Evolutionary conservation across 2,329 filamentous ascomycete genomes (phyloP), one percentile per base, ranked within the genome.

Genomic region (Escovopsis sp.): DNA sequence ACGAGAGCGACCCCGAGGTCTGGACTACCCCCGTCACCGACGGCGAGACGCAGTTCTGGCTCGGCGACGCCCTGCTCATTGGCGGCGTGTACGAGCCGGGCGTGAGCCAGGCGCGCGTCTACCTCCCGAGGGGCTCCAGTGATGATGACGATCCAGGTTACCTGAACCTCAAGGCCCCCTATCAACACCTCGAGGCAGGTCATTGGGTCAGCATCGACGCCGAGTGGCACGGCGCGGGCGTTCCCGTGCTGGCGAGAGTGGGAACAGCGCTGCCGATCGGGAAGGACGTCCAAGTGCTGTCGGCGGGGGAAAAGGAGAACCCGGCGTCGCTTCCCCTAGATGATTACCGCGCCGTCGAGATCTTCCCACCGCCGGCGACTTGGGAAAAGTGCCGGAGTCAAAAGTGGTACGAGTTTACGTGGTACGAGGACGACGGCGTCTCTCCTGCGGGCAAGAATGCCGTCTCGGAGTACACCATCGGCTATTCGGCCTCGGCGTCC

Each of bases 1-100:
- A 79, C 50, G 80, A 84, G 52, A 52, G 59, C 0, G 81, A 85
- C 48, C 63, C 74, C 0, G 73, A 76, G 45, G 74, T 85, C 0
- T 85, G 81, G 81, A 73, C 62, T 2, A 66, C 65, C 38, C 51
- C 64, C 1, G 60, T 84, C 3, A 76, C 71, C 42, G 65, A 71
- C 27, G 79, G 79, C 7, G 81, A 84, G 49, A 72, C 72, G 4
- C 80, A 86, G 53, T 85, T 79, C 61, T 85, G 79, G 79, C 71
- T 84, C 20, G 81, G 81, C 10, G 76, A 81, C 42, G 65, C 70
- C 0, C 59, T 84, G 8, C 64, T 85, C 1, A 62, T 85, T 7
- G 76, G 76, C 2, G 79, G 80, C 5, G 77, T 84, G 0, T 84
- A 80, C 51, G 70, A 79, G 50, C 62, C 76, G 0, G 76, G 73